A percentile compares a stretch with the other conserved stretches of the same genome.
phyloP scores from a whole-genome alignment of 2,329 filamentous ascomycete species.

The Cladorrhinum sp. region DNA sequence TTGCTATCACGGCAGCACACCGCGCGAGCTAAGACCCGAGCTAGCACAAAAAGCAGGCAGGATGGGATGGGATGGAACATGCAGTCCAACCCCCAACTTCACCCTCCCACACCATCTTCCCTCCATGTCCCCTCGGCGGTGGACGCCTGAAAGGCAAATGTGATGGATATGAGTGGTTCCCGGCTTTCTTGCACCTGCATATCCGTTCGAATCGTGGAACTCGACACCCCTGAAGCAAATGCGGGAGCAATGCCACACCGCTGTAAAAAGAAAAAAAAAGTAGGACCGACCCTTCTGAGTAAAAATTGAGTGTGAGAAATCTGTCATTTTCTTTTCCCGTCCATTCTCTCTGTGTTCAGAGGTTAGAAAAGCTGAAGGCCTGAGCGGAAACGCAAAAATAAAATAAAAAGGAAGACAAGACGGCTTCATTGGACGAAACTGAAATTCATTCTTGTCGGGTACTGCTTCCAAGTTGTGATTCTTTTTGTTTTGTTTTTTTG shows the following conservation, averaged over 20 bases:
- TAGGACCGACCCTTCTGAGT: too few species aligned
- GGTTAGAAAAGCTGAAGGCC: too few species aligned
- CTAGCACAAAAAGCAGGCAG: too few species aligned
- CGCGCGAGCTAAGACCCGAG: background rate
- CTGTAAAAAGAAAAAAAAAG: background rate
- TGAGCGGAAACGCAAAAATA: too few species aligned
- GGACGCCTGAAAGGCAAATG: background rate
- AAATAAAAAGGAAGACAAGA: too few species aligned
- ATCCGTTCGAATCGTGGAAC: slow-evolving; percentile 20
- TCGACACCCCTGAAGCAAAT: slow-evolving; percentile 18
- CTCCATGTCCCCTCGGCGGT: background rate
- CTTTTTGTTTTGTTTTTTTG: background rate
- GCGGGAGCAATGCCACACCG: slow-evolving; percentile 27
- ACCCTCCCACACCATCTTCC: background rate
- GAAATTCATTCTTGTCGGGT: background rate
- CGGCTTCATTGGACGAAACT: background rate
- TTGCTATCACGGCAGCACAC: background rate
- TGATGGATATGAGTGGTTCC: slow-evolving; percentile 4
- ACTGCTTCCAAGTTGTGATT: background rate
- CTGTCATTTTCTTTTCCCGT: background rate
- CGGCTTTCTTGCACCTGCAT: slow-evolving; percentile 25
- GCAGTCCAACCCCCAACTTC: background rate
- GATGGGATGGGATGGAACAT: background rate
- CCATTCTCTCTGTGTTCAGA: too few species aligned
- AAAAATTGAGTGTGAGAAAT: background rate